Percentiles rank a stretch among this genome's conserved stretches.
These are phyloP conservation scores for Euptelea pleiosperma DNA, from an alignment of 164 flowering plant species.

Conservation along the genomic window DNA sequence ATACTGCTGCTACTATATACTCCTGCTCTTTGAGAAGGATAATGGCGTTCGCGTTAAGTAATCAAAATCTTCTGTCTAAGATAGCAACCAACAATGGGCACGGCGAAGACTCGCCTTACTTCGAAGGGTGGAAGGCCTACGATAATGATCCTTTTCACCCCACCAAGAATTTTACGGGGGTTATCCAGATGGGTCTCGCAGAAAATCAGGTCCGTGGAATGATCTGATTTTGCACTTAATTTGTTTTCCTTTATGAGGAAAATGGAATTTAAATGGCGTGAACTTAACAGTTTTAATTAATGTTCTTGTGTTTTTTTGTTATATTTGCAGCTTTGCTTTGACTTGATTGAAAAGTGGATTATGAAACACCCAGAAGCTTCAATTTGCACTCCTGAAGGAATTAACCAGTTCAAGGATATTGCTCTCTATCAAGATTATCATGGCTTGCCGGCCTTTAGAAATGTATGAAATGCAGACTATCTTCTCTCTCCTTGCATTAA, in stretches of 20 bases:
- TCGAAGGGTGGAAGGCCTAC: conserved; percentile 37
- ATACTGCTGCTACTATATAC: no score
- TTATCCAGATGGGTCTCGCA: conserved; percentile 38
- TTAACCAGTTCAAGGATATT: conserved; percentile 47
- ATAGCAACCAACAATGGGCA: conserved; percentile 29
- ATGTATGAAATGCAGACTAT: conserved; percentile 34
- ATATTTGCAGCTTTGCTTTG: conserved; percentile 69
- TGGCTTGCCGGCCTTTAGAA: conserved; percentile 74
- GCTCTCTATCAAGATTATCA: conserved; percentile 86
- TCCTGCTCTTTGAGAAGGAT: no score
- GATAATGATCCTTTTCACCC: conserved; percentile 29
- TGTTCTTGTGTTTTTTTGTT: no score
- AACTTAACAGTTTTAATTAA: no score
- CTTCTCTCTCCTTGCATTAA: background rate
- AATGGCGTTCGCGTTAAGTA: conserved; percentile 7
- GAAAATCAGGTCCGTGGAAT: conserved; percentile 35
- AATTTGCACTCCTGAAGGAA: conserved; percentile 63
- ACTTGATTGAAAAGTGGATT: conserved; percentile 69
- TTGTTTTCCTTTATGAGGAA: background rate
- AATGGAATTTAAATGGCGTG: background rate
- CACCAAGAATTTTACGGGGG: conserved; percentile 23
- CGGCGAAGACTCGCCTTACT: conserved; percentile 29
- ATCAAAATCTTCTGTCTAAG: conserved; percentile 22
- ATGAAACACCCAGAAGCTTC: conserved; percentile 66
- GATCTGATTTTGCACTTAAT: no score